phyloP scores from a whole-genome alignment of 1,139 yeast genomes.

The Blastobotrys capitulatus region DNA sequence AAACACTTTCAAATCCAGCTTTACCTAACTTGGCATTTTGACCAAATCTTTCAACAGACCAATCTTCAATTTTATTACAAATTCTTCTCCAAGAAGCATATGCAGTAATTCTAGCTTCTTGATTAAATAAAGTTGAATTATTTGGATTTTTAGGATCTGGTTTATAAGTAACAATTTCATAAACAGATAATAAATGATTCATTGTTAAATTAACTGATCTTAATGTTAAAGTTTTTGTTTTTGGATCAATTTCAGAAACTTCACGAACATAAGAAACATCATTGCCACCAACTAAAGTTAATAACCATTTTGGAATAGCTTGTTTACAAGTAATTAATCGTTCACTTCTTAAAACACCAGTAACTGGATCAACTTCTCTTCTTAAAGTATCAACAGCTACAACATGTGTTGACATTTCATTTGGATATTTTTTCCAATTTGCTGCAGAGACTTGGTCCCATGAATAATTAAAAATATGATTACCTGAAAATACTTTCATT shows the following conservation, averaged over 20 bases:
- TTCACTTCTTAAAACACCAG: conserved; percentile 67
- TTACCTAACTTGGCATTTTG: conserved; percentile 84
- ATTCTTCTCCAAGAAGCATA: conserved; percentile 63
- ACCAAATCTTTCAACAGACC: conserved; percentile 84
- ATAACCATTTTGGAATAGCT: conserved; percentile 78
- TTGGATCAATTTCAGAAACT: conserved; percentile 76
- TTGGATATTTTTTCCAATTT: conserved; percentile 95
- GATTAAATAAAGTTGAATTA: conserved; percentile 58
- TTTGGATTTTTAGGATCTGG: conserved; percentile 56
- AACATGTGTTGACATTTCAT: conserved; percentile 89
- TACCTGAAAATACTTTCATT: conserved; percentile 75
- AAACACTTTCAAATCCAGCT: conserved; percentile 76
- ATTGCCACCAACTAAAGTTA: conserved; percentile 66
- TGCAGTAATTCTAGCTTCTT: conserved; percentile 86
- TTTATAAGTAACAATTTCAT: conserved; percentile 73
- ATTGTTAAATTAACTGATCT: conserved; percentile 85
- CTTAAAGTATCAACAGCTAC: conserved; percentile 84
- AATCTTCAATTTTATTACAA: conserved; percentile 82
- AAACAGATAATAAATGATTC: conserved; percentile 69
- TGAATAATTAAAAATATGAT: conserved; percentile 67
- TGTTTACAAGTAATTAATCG: conserved; percentile 87
- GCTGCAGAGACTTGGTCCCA: conserved; percentile 97
- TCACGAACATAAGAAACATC: conserved; percentile 81
- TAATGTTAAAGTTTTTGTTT: conserved; percentile 59
- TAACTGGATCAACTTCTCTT: conserved; percentile 55